Conservation (phyloP, 208 protist species). For the Acanthamoeba rhysodes region DNA sequence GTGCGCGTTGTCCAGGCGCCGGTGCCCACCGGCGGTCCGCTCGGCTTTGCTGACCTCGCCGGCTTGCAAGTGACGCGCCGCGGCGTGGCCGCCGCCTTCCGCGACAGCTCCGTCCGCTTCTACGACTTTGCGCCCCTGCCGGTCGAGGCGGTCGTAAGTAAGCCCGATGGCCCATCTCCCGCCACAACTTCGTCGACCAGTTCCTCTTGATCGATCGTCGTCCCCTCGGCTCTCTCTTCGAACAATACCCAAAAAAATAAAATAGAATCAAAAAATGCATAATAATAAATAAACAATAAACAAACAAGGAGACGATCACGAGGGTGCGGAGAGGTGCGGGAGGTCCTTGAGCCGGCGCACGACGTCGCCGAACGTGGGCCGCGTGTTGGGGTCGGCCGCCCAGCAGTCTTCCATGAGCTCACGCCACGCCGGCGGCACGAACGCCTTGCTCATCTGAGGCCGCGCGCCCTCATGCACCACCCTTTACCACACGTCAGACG, state of each 20-base stretch:
- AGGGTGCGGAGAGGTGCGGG: background rate
- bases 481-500: background rate
- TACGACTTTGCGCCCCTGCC: background rate
- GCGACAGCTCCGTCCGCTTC: conserved; percentile 1
- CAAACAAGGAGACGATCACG: background rate
- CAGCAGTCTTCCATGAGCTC: conserved; percentile 71
- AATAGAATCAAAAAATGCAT: no score
- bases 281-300: background rate
- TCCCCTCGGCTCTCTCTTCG: no score
- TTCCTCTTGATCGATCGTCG: no score
- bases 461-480: conserved; percentile 29
- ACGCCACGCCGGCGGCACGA: conserved; percentile 41
- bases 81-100: background rate
- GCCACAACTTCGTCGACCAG: no score
- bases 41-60: background rate
- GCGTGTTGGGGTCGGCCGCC: conserved; percentile 12
- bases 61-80: background rate
- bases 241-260: no score
- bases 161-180: no score
- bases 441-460: background rate
- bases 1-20: background rate
- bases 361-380: conserved; percentile 57
- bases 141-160: background rate
- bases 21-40: background rate
- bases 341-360: conserved; percentile 33